Base-by-base conservation (phyloP, 257 asterid genomes). In the Solanum rostratum region DNA sequence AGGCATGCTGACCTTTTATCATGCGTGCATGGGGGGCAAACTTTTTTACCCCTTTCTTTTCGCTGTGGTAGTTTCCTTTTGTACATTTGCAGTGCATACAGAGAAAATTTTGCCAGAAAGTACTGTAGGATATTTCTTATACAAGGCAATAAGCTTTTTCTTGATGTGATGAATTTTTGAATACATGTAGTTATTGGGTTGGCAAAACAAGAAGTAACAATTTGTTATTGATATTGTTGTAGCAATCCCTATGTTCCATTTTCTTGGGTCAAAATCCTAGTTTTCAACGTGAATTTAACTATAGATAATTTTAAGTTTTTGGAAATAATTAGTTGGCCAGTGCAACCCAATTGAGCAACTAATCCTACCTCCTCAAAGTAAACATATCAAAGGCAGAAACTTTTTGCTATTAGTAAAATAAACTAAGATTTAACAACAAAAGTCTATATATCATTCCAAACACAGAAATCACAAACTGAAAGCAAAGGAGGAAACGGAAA, bases 301-400 rank as follows among this genome's bases (percentile, higher is more conserved):
- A 60, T 24, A 2, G 15, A 3, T 22, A 10, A n/a, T 55, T 19
- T 8, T 7, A 19, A 7, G 12, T 7, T 7, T 55, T 55, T 7
- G 24, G 62, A 55, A 55, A 19, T 54, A 54, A 7, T 1, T 54
- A 7, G 89, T 50, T 85, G 86, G 43, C 88, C 91, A 84, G 86
- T 84, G 76, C 91, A 89, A 57, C 93, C 91, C 69, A 90, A 80
- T 84, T 86, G 90, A n/a, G n/a, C n/a, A n/a, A n/a, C n/a, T n/a
- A n/a, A n/a, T n/a, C n/a, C n/a, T n/a, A n/a, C n/a, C n/a, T n/a
- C n/a, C 18, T 22, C 33, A 10, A n/a, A 20, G 6, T 10, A 11
- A 1, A 10, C 22, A 8, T 55, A 10, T 3, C 16, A 22, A 62
- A 29, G 6, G 0, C 4, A 30, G 73, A 65, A 30, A 30, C 74